Evolutionary conservation across 169 alveolate genomes (phyloP), one percentile per base, ranked within the genome.

Genomic region (Plasmodium relictum): DNA sequence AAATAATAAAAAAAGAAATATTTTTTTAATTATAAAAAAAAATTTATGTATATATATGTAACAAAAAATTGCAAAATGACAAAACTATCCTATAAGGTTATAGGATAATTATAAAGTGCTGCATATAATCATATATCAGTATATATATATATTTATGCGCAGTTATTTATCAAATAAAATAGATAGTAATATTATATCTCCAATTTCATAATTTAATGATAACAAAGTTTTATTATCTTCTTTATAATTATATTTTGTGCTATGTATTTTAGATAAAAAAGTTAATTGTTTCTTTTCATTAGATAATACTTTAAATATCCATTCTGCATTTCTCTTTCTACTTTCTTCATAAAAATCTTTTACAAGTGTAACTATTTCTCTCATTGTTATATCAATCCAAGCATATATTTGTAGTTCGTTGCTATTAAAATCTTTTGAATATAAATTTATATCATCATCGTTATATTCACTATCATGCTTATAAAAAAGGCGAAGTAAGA

Each of bases 341-440:
- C 91, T 70, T 61, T 83, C 91, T 72, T 83, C 62, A 68, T 83
- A 83, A 58, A 83, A 83, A 31, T 83, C 91, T 44, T 83, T 83
- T 18, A 83, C 91, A 20, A 83, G 73, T 10, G 91, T 83, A 39
- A 83, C 91, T 9, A 83, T 83, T 18, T 83, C 91, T 20, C 91
- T 42, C 91, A 83, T 83, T 12, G 91, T 68, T 16, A 83, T 83
- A 59, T 83, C 91, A 10, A 83, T 24, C 91, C 91, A 83, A 4
- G 74, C 91, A 83, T 83, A 83, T 1, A 83, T 83, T 59, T 83
- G 91, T 8, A 83, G 45, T 45, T 83, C 91, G 42, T 83, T 83
- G 45, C 73, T 69, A 62, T 69, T 58, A 10, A 18, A 10, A 59
- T 50, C 70, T 14, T 56, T 37, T 26, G 41, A 20, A 4, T 20